Evolutionary conservation across 2,329 filamentous ascomycete genomes (phyloP).

Genomic region (Capronia coronata): DNA sequence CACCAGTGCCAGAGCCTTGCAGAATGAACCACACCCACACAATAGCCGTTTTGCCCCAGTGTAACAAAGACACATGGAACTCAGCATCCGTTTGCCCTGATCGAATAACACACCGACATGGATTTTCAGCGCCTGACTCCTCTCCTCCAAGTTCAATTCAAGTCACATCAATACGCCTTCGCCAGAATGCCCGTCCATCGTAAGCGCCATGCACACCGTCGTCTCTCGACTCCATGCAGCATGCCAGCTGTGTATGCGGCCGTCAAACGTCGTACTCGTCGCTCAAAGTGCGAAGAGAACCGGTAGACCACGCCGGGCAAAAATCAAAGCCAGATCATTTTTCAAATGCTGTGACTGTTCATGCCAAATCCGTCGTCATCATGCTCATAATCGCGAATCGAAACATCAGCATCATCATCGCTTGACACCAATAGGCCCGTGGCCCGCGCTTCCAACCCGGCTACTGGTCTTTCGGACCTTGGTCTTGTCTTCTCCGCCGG

Average conservation of each 20-base stretch:
- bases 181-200: neutral
- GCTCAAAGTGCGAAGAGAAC: neutral
- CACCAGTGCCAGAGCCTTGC: too few species aligned
- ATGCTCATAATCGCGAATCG: neutral
- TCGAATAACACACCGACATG: neutral
- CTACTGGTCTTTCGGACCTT: conserved; percentile 43
- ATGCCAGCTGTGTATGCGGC: neutral
- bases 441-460: conserved; percentile 39
- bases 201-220: neutral
- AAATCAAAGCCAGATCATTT: neutral
- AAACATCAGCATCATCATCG: conserved; percentile 14
- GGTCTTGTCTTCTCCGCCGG: conserved; percentile 27
- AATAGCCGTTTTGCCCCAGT: too few species aligned
- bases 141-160: neutral
- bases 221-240: neutral
- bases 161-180: too few species aligned
- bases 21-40: too few species aligned
- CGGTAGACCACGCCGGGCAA: neutral
- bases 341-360: neutral
- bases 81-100: too few species aligned
- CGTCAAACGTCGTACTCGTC: neutral
- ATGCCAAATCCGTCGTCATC: conserved; percentile 2
- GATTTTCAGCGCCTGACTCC: neutral
- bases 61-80: too few species aligned
- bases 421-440: conserved; percentile 20